Percentiles rank a stretch among this genome's conserved stretches.
phyloP scores from a whole-genome alignment of 108 stramenopile species.

The Fragilariopsis cylindrus region DNA sequence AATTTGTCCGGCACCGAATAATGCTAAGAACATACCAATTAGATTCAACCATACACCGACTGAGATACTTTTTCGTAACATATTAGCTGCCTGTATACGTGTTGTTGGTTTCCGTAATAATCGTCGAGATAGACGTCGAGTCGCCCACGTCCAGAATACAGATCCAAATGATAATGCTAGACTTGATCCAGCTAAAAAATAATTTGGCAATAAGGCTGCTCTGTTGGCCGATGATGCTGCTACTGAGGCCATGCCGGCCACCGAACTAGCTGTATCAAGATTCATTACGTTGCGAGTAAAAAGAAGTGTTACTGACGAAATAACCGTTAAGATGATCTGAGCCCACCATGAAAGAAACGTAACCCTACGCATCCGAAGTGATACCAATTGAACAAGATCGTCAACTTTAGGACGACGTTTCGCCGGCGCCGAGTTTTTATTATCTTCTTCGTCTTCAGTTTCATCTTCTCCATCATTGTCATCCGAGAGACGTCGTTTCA shows the following conservation, averaged over 20 bases:
- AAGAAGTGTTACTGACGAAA: constrained; percentile 71
- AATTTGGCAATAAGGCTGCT: constrained; percentile 39
- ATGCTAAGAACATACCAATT: constrained; percentile 77
- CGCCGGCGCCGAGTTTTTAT: background rate
- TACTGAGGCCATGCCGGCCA: background rate
- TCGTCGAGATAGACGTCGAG: constrained; percentile 63
- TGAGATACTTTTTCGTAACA: constrained; percentile 70
- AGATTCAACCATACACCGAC: constrained; percentile 79
- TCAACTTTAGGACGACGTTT: constrained; percentile 19
- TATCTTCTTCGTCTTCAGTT: background rate
- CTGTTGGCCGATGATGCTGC: background rate
- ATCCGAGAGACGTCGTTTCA: constrained; percentile 10
- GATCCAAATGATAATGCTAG: constrained; percentile 50
- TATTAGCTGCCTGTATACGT: constrained; percentile 60
- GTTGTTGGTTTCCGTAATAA: constrained; percentile 45
- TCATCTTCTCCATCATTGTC: constrained; percentile 9
- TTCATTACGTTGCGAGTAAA: constrained; percentile 76
- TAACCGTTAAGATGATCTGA: constrained; percentile 77
- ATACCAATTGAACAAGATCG: constrained; percentile 30
- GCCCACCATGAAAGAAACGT: constrained; percentile 89
- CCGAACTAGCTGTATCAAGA: constrained; percentile 7
- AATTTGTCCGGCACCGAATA: constrained; percentile 88
- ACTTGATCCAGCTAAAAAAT: constrained; percentile 64
- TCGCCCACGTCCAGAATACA: constrained; percentile 89
- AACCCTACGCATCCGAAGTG: constrained; percentile 46